Conservation (phyloP, 306 rosid species). For the Myrica gale region DNA sequence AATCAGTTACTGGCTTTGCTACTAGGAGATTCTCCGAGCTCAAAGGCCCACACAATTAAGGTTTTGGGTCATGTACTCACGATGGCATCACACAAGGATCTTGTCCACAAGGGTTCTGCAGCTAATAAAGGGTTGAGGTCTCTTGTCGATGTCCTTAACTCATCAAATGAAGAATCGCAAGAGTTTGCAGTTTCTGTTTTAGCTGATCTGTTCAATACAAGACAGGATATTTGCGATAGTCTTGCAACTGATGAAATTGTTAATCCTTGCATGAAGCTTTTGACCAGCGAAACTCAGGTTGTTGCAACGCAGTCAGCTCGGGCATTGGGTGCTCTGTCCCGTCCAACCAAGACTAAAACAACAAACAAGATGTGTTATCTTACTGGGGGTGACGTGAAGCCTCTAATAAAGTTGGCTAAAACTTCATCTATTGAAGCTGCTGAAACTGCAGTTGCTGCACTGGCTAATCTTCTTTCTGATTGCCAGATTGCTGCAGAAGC, state of each 20-base stretch:
- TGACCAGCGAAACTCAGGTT: slow-evolving; percentile 75
- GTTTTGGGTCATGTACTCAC: slow-evolving; percentile 89
- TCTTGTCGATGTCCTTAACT: slow-evolving; percentile 80
- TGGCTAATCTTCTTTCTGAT: slow-evolving; percentile 91
- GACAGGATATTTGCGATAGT: slow-evolving; percentile 89
- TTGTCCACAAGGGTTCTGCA: slow-evolving; percentile 76
- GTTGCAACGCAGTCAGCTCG: slow-evolving; percentile 97
- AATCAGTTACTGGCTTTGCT: slow-evolving; percentile 87
- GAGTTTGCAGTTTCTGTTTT: slow-evolving; percentile 83
- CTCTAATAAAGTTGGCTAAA: slow-evolving; percentile 86
- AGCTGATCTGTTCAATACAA: slow-evolving; percentile 80
- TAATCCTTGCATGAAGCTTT: slow-evolving; percentile 86
- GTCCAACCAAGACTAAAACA: slow-evolving; percentile 67
- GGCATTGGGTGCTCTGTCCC: slow-evolving; percentile 81
- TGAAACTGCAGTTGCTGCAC: slow-evolving; percentile 91
- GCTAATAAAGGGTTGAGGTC: slow-evolving; percentile 79
- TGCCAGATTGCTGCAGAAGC: slow-evolving; percentile 77
- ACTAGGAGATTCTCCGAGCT: slow-evolving; percentile 71
- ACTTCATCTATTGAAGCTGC: slow-evolving; percentile 80
- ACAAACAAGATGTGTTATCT: slow-evolving; percentile 62
- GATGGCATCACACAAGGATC: slow-evolving; percentile 66
- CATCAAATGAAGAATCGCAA: slow-evolving; percentile 82
- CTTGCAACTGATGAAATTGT: slow-evolving; percentile 86
- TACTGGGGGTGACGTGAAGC: slow-evolving; percentile 76
- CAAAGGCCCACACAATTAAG: slow-evolving; percentile 68